Evolutionary conservation across 306 rosid genomes (phyloP), one percentile per base, ranked within the genome.

Genomic region (Cercis canadensis): DNA sequence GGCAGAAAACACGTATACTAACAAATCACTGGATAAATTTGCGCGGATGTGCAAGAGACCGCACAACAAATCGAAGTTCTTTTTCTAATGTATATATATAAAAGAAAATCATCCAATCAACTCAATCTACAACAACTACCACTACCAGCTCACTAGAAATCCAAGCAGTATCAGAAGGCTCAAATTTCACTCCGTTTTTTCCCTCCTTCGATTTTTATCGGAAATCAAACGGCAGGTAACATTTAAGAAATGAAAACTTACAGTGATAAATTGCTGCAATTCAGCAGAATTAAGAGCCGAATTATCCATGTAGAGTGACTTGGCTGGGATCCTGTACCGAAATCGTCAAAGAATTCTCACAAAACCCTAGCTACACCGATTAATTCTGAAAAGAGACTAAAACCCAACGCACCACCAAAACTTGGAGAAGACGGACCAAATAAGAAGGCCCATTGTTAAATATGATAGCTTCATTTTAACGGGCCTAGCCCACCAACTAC

Each of bases 221-320:
- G 74, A 10, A 65, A 51, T 50, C n/a, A 69, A 74, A 70, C 31
- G 33, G n/a, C 15, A 49, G 4, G 21, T 5, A 33, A 46, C 37
- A 4, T 4, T 11, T 2, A 46, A n/a, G 17, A 44, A 0, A n/a
- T 4, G 14, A 51, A 54, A 44, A 77, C 92, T 82, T 81, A 94
- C 99, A 13, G 82, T 78, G 74, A 89, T 89, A 46, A 94, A 83
- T 2, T 66, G 82, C 77, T 87, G 84, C 62, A 94, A 52, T 47
- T 94, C 99, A 16, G 91, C 54, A 19, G 84, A 81, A 66, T 83
- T 84, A 5, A 86, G 69, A 2, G 77, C 55, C 43, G 96, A 89
- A 62, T 86, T 81, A 82, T 94, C 99, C 99, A 94, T 94, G 76
- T 58, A 16, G 54, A 34, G 63, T 53, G 43, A 21, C 14, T 31